Evolutionary conservation across 768 basidiomycete genomes (phyloP).

Genomic region (Termitomyces sp.): DNA sequence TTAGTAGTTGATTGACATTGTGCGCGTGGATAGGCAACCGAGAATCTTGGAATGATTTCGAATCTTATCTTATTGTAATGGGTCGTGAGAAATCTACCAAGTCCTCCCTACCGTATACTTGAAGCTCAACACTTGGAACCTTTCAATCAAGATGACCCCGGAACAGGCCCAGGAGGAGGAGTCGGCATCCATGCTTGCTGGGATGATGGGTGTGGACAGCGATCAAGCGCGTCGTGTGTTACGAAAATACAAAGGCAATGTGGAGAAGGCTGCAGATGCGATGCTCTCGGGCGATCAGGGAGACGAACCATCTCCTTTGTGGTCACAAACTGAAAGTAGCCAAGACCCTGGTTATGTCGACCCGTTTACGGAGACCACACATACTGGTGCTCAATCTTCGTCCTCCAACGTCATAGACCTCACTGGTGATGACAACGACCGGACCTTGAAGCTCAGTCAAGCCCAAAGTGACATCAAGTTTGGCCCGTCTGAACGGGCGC

Average conservation of each 20-base stretch:
- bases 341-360: constrained; percentile 15
- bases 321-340: constrained; percentile 17
- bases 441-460: constrained; percentile 51
- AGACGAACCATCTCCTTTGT: constrained; percentile 17
- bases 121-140: neutral
- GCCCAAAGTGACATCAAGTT: constrained; percentile 38
- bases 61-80: neutral
- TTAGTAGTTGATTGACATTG: neutral
- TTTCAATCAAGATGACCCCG: constrained; percentile 12
- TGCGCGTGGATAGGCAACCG: too few species aligned
- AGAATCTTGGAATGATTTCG: too few species aligned
- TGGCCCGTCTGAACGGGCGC: constrained; percentile 54
- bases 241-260: constrained; percentile 54
- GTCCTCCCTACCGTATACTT: neutral
- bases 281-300: constrained; percentile 48
- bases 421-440: constrained; percentile 53
- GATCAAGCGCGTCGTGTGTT: constrained; percentile 51
- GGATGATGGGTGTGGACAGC: constrained; percentile 28
- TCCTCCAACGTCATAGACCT: constrained; percentile 49
- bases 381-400: constrained; percentile 10
- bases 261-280: constrained; percentile 50
- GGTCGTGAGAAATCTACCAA: neutral
- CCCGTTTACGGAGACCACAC: constrained; percentile 6
- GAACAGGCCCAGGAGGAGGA: constrained; percentile 24
- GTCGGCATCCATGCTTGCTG: constrained; percentile 27